Evolutionary conservation across 495 filamentous ascomycete genomes (phyloP).

Genomic region (Aspergillus avenaceus): DNA sequence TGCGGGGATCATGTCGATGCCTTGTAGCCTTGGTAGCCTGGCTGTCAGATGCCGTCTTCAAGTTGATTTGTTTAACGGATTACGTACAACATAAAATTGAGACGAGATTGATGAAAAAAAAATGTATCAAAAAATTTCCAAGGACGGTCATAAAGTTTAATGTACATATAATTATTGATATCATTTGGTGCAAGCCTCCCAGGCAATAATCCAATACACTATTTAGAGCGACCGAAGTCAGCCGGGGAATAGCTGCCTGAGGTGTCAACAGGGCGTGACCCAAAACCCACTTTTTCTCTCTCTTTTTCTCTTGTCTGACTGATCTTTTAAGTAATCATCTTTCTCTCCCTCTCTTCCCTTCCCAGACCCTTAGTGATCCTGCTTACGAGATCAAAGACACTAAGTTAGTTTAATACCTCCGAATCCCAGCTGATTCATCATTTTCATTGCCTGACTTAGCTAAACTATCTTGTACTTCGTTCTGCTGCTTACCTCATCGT

Average conservation of each 20-base stretch:
- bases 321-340: background rate
- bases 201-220: no score
- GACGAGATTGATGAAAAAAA: no score
- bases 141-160: no score
- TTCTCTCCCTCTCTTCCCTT: background rate
- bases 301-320: background rate
- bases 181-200: no score
- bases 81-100: no score
- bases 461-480: slow-evolving; percentile 19
- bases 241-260: background rate
- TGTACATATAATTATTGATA: no score
- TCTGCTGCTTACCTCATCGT: slow-evolving; percentile 43
- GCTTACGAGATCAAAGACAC: slow-evolving; percentile 28
- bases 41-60: no score
- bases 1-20: no score
- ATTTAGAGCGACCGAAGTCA: background rate
- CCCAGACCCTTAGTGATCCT: slow-evolving; percentile 19
- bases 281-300: background rate
- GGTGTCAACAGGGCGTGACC: background rate
- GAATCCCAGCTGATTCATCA: slow-evolving; percentile 8
- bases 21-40: no score
- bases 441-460: slow-evolving; percentile 9
- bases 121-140: no score
- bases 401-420: background rate
- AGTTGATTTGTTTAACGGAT: no score